phyloP scores from a whole-genome alignment of 1,284 basidiomycete genomes.

The Hymenochaete sp. region DNA sequence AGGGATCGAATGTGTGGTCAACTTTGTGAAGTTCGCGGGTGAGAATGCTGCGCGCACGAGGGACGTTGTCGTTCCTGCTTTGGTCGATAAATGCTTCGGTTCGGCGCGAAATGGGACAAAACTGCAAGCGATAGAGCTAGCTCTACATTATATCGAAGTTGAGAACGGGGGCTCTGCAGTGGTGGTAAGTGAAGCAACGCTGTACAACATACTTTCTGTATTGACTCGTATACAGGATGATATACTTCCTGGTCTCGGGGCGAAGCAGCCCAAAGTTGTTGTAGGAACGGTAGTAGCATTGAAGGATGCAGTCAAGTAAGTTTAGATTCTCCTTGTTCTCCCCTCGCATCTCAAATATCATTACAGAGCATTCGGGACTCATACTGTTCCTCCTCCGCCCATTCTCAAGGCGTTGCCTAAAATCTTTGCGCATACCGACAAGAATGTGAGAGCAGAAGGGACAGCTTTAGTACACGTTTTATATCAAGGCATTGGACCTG shows the following conservation, averaged over 20 bases:
- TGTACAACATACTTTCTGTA: not conserved
- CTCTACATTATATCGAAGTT: slow-evolving; percentile 87
- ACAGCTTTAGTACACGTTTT: slow-evolving; percentile 67
- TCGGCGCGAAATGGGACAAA: slow-evolving; percentile 90
- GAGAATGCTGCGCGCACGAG: slow-evolving; percentile 78
- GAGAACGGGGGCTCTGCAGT: slow-evolving; percentile 86
- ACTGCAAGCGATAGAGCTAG: slow-evolving; percentile 79
- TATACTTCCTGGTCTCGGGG: slow-evolving; percentile 74
- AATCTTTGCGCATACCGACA: slow-evolving; percentile 94
- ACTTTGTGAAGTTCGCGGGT: slow-evolving; percentile 87
- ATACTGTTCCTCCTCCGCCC: slow-evolving; percentile 67
- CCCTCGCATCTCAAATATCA: not conserved
- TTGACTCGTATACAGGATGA: slow-evolving; percentile 47
- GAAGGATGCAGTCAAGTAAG: slow-evolving; percentile 68
- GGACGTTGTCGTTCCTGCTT: slow-evolving; percentile 73
- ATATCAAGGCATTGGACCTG: slow-evolving; percentile 85
- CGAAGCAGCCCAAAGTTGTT: slow-evolving; percentile 94
- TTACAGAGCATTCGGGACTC: slow-evolving; percentile 72
- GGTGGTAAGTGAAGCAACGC: slow-evolving; percentile 58
- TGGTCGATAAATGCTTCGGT: slow-evolving; percentile 95
- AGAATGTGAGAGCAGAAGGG: slow-evolving; percentile 92
- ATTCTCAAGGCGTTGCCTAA: slow-evolving; percentile 85
- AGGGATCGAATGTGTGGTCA: slow-evolving; percentile 79
- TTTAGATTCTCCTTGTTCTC: slow-evolving; percentile 14
- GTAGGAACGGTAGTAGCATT: slow-evolving; percentile 74